Base-by-base conservation (phyloP, 2,329 filamentous ascomycete genomes). In the Thelonectria olida region DNA sequence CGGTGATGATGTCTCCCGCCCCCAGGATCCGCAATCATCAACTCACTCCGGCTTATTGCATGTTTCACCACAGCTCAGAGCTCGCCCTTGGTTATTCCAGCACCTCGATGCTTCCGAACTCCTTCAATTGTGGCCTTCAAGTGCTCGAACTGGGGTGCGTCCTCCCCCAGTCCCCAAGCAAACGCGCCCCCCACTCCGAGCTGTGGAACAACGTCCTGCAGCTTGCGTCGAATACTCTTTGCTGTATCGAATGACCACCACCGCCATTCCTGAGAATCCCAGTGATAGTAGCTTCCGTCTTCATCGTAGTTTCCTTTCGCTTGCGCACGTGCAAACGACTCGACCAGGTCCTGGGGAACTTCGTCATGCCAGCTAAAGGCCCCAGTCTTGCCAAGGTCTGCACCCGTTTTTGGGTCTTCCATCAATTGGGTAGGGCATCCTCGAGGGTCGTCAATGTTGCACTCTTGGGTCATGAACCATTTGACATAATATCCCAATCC, bases 221-320 rank as follows among this genome's bases (percentile, higher is more conserved):
- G 86, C 77, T 93, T 93, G 58, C 79, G 78, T 12, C 74, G 67
- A 51, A 93, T 88, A 12, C 87, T 81, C 7, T 81, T 80, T 0
- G 84, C 80, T 0, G 88, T 90, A 62, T 93, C 91, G 80, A 88
- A 93, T 0, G 89, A 89, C 91, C 91, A 93, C 84, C 90, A 93
- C 27, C 89, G 73, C 54, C 83, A 76, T 65, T 86, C 80, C 5
- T 77, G 64, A 1, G 72, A 61, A 70, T 93, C 91, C 81, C 85
- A 91, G 75, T 86, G 92, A 72, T 90, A 92, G 72, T 88, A 84
- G 0, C 89, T 91, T 19, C 90, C 90, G 64, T 93, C 90, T 0
- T 69, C 65, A 25, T 72, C 73, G 27, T 86, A 87, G 47, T 72
- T 72, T 1, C 88, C 88, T 9, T 83, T 64, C 0, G 75, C 67